Evolutionary conservation across 2,329 filamentous ascomycete genomes (phyloP), one percentile per base, ranked within the genome.

Genomic region (Aspergillus fructus): DNA sequence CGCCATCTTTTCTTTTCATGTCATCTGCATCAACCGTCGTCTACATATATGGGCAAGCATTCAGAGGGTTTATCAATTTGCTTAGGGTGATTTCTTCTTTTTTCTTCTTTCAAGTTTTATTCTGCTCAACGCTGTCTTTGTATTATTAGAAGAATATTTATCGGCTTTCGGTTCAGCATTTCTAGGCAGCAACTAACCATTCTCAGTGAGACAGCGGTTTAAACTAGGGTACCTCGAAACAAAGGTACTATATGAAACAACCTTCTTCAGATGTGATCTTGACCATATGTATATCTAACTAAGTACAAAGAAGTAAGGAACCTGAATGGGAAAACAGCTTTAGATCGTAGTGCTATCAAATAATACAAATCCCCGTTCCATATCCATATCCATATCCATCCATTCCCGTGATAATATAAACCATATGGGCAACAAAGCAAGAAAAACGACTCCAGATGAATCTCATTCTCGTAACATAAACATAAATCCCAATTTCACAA

Each of bases 361-460:
- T 37, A 51, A 51, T 51, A 51, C 49, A 51, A 23, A 34, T 33
- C 17, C 39, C 21, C 6, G 9, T 50, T 50, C 40, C 49, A 51
- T 43, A 12, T 50, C 34, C 34, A 50, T 50, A 9, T 27, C 34
- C 48, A 40, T 40, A 40, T 30, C 27, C 27, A 41, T 51, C 39
- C 49, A 51, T 42, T 39, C 13, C 47, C 15, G 21, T 24, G 19
- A 21, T 21, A 30, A 30, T 27, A 37, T 48, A 21, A 48, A 48
- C 11, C 23, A 48, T 27, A 30, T 37, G 41, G 46, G 47, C 33
- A 59, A 50, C 37, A 54, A 33, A 34, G 39, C 27, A 51, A 53
- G 39, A 13, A 41, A 51, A 19, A 7, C n/a, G 11, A 49, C 33
- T 51, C 39, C n/a, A 33, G 23, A 23, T 42, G 9, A 30, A 43